Percentiles rank a stretch among this genome's conserved stretches.
These are phyloP conservation scores for Candida nemodendra DNA, from an alignment of 805 yeast species.

Conservation along the genomic window DNA sequence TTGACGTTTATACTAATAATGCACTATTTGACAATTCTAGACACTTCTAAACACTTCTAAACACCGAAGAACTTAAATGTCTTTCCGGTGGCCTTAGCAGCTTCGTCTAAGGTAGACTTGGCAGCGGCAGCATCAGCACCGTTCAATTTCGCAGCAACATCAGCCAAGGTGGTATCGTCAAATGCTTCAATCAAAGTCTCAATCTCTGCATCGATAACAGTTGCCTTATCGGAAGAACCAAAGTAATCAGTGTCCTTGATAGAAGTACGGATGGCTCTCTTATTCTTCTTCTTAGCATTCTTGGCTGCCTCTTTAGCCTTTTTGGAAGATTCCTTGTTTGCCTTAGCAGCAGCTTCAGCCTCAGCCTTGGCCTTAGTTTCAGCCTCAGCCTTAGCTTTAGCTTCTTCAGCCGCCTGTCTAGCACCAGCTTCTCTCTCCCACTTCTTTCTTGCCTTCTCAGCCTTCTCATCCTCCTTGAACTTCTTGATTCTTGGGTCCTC, in stretches of 20 bases:
- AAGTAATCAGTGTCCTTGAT: constrained; percentile 84
- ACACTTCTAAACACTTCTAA: constrained; percentile 1
- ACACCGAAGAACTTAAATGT: constrained; percentile 24
- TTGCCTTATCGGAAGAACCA: constrained; percentile 70
- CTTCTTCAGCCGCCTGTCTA: constrained; percentile 93
- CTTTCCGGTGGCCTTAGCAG: constrained; percentile 56
- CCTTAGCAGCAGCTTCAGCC: constrained; percentile 70
- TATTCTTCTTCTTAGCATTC: constrained; percentile 90
- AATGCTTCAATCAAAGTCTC: constrained; percentile 75
- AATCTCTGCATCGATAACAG: constrained; percentile 72
- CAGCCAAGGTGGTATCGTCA: constrained; percentile 74
- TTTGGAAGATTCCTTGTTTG: constrained; percentile 61
- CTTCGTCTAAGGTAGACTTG: constrained; percentile 58
- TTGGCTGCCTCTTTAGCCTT: constrained; percentile 94
- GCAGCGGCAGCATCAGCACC: constrained; percentile 53
- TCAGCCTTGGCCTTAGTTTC: constrained; percentile 78
- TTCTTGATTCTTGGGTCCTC: constrained; percentile 94
- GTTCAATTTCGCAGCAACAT: constrained; percentile 67
- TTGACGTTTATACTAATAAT: background rate
- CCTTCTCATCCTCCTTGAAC: constrained; percentile 92
- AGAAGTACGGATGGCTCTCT: constrained; percentile 60
- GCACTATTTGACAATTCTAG: too few relatives aligned
- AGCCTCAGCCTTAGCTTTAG: constrained; percentile 80
- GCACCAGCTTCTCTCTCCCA: constrained; percentile 99
- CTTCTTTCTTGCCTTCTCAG: constrained; percentile 89